These are phyloP conservation scores for Boletellus emodensis DNA, from an alignment of 768 basidiomycete genomes.

Conservation along the genomic window DNA sequence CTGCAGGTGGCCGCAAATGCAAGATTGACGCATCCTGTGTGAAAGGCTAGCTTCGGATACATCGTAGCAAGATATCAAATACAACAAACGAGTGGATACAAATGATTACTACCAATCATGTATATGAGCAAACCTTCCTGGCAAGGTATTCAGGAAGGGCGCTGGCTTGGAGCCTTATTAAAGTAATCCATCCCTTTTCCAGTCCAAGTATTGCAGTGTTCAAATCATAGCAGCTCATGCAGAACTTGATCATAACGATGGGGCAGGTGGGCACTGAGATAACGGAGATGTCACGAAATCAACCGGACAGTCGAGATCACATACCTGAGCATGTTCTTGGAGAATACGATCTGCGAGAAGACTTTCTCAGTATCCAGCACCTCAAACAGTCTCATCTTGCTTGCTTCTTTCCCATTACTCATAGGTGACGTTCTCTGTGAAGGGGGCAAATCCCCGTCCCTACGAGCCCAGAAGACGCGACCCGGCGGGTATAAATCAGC, in stretches of 20 bases:
- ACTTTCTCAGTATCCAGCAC: conserved; percentile 73
- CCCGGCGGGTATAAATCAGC: conserved; percentile 73
- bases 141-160: conserved; percentile 9
- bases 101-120: conserved; percentile 1
- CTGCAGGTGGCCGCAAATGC: neutral
- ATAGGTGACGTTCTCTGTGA: conserved; percentile 30
- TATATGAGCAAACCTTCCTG: neutral
- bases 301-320: conserved; percentile 17
- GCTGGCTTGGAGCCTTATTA: neutral
- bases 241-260: conserved; percentile 76
- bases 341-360: conserved; percentile 78
- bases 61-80: conserved; percentile 8
- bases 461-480: conserved; percentile 73
- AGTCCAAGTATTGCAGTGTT: neutral
- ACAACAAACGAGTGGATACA: conserved; percentile 17
- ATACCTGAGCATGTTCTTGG: conserved; percentile 77
- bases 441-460: conserved; percentile 65
- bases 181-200: neutral
- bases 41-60: neutral
- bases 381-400: conserved; percentile 70
- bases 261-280: conserved; percentile 64
- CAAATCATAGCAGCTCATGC: conserved; percentile 56
- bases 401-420: conserved; percentile 25
- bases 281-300: conserved; percentile 1
- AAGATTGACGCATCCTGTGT: neutral